Evolutionary conservation across 139 green algal genomes (phyloP), one percentile per base, ranked within the genome.

Genomic region (Dunaliella sp.): DNA sequence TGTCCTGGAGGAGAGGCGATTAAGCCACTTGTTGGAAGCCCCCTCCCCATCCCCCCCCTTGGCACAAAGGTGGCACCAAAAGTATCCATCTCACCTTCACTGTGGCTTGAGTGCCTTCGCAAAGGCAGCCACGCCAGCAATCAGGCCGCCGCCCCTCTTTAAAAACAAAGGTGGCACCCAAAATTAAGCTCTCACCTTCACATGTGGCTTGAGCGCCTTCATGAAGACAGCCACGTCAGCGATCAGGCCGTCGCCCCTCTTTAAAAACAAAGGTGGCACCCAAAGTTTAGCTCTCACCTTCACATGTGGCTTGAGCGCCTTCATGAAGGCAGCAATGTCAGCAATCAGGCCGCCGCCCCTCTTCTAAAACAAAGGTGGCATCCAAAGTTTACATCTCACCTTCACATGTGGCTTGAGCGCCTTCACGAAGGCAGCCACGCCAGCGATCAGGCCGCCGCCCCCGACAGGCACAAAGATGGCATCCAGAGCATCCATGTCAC

Each of bases 311-410:
- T 93, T 88, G 22, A 99, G 93, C 1, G 89, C 86, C 91, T 98
- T 98, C 48, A 98, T 82, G 82, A 97, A 98, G 0, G 96, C 91
- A 0, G 93, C 97, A 78, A 99, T 95, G 83, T 97, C 97, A 0
- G 97, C 97, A 32, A 97, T 95, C 33, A 99, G 91, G 32, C 97
- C 97, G 32, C 97, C 97, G 21, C 97, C 97, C 3, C 97, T 97
- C 3, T 2, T 98, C 89, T 7, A 96, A 90, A 32, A 98, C 94
- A 84, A 99, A 98, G 36, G 98, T 92, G 48, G 95, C 94, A 57
- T 98, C 90, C 36, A 98, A 77, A 1, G 91, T 85, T 38, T 94
- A 91, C 25, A 91, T 86, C 74, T 1, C 74, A 94, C 92, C 89
- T 95, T 94, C 59, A 98, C 88, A 36, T 92, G 36, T 0, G 97